These are phyloP conservation scores for Penicillium crustosum DNA, from an alignment of 2,329 filamentous ascomycete genomes.

Conservation along the genomic window DNA sequence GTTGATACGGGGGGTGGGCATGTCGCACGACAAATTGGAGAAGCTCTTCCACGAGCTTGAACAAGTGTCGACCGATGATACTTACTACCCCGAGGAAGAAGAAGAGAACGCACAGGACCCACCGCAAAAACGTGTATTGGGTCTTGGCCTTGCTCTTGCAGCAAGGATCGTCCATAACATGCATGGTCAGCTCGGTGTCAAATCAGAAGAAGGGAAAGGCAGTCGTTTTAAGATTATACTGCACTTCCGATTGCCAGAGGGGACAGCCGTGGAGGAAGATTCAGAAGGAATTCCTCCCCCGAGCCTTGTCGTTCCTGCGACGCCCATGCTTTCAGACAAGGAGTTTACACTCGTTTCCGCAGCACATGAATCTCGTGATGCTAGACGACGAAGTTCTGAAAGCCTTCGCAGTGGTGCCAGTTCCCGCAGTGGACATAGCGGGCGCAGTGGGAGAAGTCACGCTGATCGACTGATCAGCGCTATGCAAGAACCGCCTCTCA, in stretches of 20 bases:
- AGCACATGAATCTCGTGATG: conserved; percentile 16
- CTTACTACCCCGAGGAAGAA: conserved; percentile 34
- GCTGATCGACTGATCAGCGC: conserved; percentile 45
- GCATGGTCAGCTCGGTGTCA: conserved; percentile 81
- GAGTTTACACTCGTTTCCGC: conserved; percentile 43
- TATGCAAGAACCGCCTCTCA: conserved; percentile 37
- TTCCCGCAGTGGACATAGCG: conserved; percentile 16
- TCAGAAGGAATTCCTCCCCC: not conserved
- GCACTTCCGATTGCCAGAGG: conserved; percentile 65
- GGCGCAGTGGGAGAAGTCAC: conserved; percentile 36
- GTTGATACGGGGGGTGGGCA: conserved; percentile 74
- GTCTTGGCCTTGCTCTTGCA: conserved; percentile 84
- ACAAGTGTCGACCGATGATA: conserved; percentile 63
- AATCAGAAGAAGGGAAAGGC: conserved; percentile 78
- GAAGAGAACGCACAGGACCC: conserved; percentile 22
- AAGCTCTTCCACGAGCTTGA: conserved; percentile 61
- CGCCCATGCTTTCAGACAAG: conserved; percentile 29
- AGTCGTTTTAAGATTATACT: conserved; percentile 79
- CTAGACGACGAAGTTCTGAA: conserved; percentile 25
- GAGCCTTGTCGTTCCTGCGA: not conserved
- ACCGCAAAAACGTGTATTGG: conserved; percentile 56
- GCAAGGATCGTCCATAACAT: conserved; percentile 84
- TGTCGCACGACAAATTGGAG: conserved; percentile 58
- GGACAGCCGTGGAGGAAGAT: not conserved
- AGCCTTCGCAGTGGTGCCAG: conserved; percentile 36